Percentiles rank a stretch among this genome's conserved stretches.
These are phyloP conservation scores for Pestalotiopsis sp. DNA, from an alignment of 2,329 filamentous ascomycete species.

Conservation along the genomic window DNA sequence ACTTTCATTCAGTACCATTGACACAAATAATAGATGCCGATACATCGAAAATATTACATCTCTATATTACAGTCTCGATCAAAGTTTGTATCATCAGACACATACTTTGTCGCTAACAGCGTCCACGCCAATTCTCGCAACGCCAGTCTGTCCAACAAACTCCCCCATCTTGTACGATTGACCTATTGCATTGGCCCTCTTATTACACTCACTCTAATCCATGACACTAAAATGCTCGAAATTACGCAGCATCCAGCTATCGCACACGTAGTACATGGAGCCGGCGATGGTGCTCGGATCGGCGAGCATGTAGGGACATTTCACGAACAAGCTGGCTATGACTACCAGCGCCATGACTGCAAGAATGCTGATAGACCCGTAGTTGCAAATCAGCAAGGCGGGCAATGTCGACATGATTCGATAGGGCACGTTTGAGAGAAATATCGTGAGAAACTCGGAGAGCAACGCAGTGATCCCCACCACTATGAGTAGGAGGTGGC, in stretches of 20 bases:
- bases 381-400: constrained; percentile 33
- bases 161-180: constrained; percentile 32
- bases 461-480: constrained; percentile 35
- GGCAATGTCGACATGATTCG: constrained; percentile 35
- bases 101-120: background rate
- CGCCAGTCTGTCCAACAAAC: constrained; percentile 30
- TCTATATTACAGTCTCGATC: too few species aligned
- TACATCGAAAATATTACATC: too few species aligned
- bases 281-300: constrained; percentile 37
- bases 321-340: constrained; percentile 32
- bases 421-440: constrained; percentile 40
- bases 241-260: constrained; percentile 33
- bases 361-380: constrained; percentile 33
- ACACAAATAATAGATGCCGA: too few species aligned
- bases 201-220: constrained; percentile 30
- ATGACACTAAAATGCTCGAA: constrained; percentile 30
- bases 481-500: constrained; percentile 33
- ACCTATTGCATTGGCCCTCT: constrained; percentile 27
- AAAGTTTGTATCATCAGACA: background rate
- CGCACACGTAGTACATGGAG: constrained; percentile 36
- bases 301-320: constrained; percentile 37
- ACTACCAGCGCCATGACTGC: constrained; percentile 37
- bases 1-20: too few species aligned
- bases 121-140: constrained; percentile 30
- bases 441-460: constrained; percentile 38